Evolutionary conservation across 495 filamentous ascomycete species (phyloP).

Genomic region (Tuber brumale): DNA sequence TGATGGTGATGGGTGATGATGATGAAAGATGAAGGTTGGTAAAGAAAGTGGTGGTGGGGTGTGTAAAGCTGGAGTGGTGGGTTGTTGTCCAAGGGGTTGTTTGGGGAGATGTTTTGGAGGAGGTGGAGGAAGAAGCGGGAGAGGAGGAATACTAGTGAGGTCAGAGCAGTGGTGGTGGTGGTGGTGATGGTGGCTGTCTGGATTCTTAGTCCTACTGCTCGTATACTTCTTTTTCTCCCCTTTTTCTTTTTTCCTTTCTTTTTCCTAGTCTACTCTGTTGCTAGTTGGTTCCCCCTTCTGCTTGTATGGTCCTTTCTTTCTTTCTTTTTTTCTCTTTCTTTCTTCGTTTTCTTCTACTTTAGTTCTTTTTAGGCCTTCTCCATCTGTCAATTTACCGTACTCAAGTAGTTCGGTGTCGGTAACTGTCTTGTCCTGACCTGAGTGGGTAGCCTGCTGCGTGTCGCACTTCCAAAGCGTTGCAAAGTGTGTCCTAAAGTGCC

Average conservation of each 20-base stretch:
- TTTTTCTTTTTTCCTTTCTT: neutral
- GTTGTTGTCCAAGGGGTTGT: conserved; percentile 18
- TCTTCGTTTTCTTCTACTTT: neutral
- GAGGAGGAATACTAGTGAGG: conserved; percentile 12
- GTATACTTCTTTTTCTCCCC: neutral
- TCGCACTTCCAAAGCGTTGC: conserved; percentile 7
- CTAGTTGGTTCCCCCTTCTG: neutral
- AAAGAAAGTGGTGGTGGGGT: conserved; percentile 4
- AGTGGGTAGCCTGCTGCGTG: neutral
- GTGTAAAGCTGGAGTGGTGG: conserved; percentile 8
- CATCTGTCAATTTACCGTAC: neutral
- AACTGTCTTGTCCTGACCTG: conserved; percentile 17
- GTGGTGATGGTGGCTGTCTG: neutral
- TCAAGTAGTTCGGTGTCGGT: conserved; percentile 12
- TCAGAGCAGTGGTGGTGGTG: conserved; percentile 1
- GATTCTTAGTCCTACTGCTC: neutral
- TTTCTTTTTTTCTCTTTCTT: neutral
- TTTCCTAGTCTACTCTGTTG: neutral
- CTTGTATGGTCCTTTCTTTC: neutral
- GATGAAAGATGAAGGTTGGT: conserved; percentile 1
- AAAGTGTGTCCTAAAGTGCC: conserved; percentile 32
- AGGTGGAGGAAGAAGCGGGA: conserved; percentile 5
- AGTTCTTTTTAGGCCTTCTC: neutral
- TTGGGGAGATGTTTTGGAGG: conserved; percentile 23
- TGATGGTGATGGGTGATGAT: conserved; percentile 11